These are phyloP conservation scores for Cornus controversa DNA, from an alignment of 148 eudicot species.

Conservation along the genomic window DNA sequence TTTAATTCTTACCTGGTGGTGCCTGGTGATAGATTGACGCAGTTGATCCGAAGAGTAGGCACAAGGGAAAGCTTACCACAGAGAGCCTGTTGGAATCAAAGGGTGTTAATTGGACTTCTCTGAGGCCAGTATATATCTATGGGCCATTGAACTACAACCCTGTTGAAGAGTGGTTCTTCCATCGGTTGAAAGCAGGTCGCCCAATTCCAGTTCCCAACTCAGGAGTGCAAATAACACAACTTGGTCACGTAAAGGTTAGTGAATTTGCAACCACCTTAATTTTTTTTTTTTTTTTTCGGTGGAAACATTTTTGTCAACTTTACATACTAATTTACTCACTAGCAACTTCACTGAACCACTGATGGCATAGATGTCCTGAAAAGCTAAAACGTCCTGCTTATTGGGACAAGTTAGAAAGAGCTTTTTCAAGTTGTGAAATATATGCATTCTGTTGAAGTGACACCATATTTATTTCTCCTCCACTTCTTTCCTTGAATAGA, in stretches of 20 bases:
- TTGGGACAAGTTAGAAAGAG: too few relatives aligned
- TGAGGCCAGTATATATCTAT: slow-evolving; percentile 94
- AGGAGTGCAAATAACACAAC: slow-evolving; percentile 82
- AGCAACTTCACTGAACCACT: not conserved
- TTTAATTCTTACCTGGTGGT: not conserved
- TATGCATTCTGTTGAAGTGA: too few relatives aligned
- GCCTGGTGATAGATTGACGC: slow-evolving; percentile 60
- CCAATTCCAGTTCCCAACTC: slow-evolving; percentile 93
- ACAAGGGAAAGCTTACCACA: slow-evolving; percentile 96
- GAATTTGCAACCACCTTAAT: not conserved
- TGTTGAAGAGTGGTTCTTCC: slow-evolving; percentile 99
- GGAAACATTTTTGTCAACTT: not conserved
- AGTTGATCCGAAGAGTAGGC: slow-evolving; percentile 98
- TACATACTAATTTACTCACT: not conserved
- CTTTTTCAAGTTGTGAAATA: too few relatives aligned
- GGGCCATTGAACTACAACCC: slow-evolving; percentile 99
- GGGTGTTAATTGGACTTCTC: slow-evolving; percentile 79
- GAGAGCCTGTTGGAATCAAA: slow-evolving; percentile 62
- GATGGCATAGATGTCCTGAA: too few relatives aligned
- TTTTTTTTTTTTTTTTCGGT: not conserved
- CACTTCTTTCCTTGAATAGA: not conserved
- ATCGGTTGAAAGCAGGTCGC: slow-evolving; percentile 92
- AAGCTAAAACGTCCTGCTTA: too few relatives aligned
- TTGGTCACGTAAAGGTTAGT: slow-evolving; percentile 93
- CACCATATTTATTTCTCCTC: too few relatives aligned